Conservation (phyloP, 1,139 yeast genomes). For the Hansenula lynferdii region DNA sequence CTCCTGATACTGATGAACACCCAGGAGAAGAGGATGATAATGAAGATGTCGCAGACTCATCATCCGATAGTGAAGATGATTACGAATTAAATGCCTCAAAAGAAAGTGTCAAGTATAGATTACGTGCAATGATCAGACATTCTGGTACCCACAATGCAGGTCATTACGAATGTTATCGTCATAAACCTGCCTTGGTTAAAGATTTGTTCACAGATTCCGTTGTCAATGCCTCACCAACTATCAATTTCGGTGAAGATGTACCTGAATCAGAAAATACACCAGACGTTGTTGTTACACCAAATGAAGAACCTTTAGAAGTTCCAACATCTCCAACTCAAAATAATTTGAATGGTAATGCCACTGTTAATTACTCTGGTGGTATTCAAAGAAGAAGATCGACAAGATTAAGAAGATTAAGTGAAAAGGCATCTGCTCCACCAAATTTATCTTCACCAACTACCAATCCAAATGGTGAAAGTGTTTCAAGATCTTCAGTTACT, state of each 20-base stretch:
- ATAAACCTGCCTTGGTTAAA: slow-evolving; percentile 59
- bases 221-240: slow-evolving; percentile 44
- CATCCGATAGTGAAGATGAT: slow-evolving; percentile 23
- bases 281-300: neutral
- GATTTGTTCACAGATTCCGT: slow-evolving; percentile 37
- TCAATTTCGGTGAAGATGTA: slow-evolving; percentile 27
- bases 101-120: slow-evolving; percentile 39
- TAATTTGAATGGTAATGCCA: neutral
- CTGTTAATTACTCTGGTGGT: neutral
- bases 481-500: slow-evolving; percentile 13
- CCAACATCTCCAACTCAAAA: neutral
- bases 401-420: slow-evolving; percentile 2
- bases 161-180: slow-evolving; percentile 79
- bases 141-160: slow-evolving; percentile 88
- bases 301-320: slow-evolving; percentile 1
- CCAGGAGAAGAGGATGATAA: slow-evolving; percentile 6
- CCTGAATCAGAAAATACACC: slow-evolving; percentile 6
- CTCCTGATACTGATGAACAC: slow-evolving; percentile 9
- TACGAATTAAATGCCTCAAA: slow-evolving; percentile 15
- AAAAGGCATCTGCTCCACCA: neutral
- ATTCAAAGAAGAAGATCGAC: slow-evolving; percentile 1
- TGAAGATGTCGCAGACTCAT: slow-evolving; percentile 20
- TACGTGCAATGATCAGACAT: slow-evolving; percentile 76
- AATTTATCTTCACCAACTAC: slow-evolving; percentile 4
- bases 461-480: slow-evolving; percentile 9